phyloP scores from a whole-genome alignment of 2,329 filamentous ascomycete species.

The Metarhizium robertsii region DNA sequence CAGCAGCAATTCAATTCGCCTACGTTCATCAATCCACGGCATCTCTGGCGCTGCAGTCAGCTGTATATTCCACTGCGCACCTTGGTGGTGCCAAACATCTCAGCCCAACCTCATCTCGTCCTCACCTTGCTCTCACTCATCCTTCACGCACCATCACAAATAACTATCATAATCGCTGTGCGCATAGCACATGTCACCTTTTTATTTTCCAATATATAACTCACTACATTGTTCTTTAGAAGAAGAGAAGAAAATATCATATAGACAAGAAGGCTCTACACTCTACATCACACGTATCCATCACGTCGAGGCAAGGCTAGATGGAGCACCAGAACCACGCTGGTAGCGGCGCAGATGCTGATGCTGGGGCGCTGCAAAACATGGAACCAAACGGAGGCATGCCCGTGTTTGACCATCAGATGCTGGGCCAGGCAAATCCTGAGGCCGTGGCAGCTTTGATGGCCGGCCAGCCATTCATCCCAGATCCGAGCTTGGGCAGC shows the following conservation, averaged over 20 bases:
- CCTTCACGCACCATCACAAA: neutral
- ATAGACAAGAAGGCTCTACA: neutral
- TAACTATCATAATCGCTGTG: neutral
- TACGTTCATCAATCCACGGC: neutral
- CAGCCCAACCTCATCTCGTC: neutral
- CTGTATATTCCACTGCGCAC: neutral
- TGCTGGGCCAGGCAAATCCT: conserved; percentile 2
- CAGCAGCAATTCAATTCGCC: neutral
- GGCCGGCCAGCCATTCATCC: conserved; percentile 14
- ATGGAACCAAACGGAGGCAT: conserved; percentile 4
- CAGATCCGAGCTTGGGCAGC: conserved; percentile 15
- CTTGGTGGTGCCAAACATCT: neutral
- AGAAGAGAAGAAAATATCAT: neutral
- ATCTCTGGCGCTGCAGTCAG: neutral
- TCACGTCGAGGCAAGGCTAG: neutral
- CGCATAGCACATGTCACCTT: neutral
- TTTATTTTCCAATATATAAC: neutral
- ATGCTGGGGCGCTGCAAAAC: neutral
- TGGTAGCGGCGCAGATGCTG: neutral
- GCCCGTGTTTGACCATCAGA: conserved; percentile 3
- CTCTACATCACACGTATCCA: neutral
- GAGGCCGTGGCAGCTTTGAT: conserved; percentile 14
- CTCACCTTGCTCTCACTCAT: neutral
- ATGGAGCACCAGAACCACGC: conserved; percentile 7
- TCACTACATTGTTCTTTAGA: no score